Conservation (phyloP, 345 rosid species). For the Raphanus sativus region DNA sequence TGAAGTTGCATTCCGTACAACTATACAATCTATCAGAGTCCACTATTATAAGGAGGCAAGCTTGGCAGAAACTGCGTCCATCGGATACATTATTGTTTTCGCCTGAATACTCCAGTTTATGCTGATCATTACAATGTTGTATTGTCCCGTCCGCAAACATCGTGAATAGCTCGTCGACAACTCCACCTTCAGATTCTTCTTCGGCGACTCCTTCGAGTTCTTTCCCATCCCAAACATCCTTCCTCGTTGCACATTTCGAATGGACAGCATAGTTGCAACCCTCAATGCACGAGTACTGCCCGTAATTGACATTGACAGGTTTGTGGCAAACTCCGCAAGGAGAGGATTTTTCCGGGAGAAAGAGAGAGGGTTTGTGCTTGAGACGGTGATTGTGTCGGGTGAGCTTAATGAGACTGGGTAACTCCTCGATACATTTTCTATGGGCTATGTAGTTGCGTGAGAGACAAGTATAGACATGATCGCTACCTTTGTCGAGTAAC, state of each 20-base stretch:
- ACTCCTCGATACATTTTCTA: neutral
- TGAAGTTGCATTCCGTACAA: neutral
- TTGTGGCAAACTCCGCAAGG: neutral
- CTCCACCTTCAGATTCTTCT: neutral
- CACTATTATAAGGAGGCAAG: neutral
- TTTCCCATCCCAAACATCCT: neutral
- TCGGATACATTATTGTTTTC: neutral
- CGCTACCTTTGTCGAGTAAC: neutral
- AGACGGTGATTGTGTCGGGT: neutral
- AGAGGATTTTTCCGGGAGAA: neutral
- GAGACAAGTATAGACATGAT: neutral
- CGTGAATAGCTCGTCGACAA: neutral
- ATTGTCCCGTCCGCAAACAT: neutral
- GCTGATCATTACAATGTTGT: neutral
- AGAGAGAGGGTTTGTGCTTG: neutral
- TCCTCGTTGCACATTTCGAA: neutral
- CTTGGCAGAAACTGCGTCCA: neutral
- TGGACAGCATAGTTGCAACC: neutral
- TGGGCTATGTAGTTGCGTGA: neutral
- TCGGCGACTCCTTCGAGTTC: neutral
- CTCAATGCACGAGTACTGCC: neutral
- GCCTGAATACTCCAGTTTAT: neutral
- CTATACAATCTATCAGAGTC: neutral
- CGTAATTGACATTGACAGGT: neutral
- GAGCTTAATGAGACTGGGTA: neutral